Evolutionary conservation across 2,329 filamentous ascomycete species (phyloP).

Genomic region (Cytospora chrysosperma): DNA sequence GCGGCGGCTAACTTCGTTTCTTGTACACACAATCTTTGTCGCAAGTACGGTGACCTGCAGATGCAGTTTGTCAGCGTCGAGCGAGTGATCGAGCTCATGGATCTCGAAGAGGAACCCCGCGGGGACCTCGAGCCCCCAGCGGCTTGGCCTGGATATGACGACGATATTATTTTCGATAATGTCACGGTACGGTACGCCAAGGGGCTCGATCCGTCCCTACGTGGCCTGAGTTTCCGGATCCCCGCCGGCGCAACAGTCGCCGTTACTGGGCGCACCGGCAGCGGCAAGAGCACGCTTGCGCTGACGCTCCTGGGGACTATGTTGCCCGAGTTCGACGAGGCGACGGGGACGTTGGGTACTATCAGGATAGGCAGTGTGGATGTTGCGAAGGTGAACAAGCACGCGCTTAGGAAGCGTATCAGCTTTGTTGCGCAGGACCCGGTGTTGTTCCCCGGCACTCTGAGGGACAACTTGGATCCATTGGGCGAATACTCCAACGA

Average conservation of each 20-base stretch:
- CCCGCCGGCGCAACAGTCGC: conserved; percentile 62
- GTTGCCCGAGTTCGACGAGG: conserved; percentile 40
- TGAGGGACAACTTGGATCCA: conserved; percentile 68
- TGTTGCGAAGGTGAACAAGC: conserved; percentile 53
- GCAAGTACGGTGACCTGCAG: conserved; percentile 78
- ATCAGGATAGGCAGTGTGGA: conserved; percentile 56
- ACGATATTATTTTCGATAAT: conserved; percentile 72
- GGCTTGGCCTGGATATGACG: conserved; percentile 71
- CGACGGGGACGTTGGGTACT: conserved; percentile 38
- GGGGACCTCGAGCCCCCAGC: conserved; percentile 69
- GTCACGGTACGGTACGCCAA: conserved; percentile 80
- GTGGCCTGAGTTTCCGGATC: conserved; percentile 68
- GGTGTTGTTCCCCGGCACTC: conserved; percentile 57
- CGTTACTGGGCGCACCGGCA: conserved; percentile 80
- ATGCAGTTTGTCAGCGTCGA: conserved; percentile 93
- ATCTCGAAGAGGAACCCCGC: conserved; percentile 71
- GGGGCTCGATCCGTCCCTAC: conserved; percentile 70
- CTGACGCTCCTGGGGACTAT: conserved; percentile 58
- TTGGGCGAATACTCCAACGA: conserved; percentile 55
- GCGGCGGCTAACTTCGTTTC: conserved; percentile 67
- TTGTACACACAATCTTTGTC: conserved; percentile 72
- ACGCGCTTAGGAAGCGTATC: conserved; percentile 55
- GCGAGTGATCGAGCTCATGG: conserved; percentile 76
- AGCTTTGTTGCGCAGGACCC: conserved; percentile 66
- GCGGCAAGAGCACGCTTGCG: conserved; percentile 78